phyloP scores from a whole-genome alignment of 176 grass and related monocot species.

The Carex cristatella region DNA sequence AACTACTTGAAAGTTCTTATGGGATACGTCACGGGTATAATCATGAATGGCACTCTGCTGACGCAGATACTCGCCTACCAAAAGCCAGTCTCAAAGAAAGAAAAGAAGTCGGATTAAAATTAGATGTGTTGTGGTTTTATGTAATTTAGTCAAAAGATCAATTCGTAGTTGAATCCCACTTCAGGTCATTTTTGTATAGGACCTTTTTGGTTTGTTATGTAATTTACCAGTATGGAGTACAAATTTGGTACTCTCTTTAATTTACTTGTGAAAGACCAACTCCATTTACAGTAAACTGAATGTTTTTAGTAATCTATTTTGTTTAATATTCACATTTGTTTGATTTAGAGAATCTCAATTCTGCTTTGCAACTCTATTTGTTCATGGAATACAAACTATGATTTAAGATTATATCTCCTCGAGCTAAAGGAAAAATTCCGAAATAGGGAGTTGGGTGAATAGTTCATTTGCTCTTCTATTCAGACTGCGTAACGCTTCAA shows the following conservation, averaged over 20 bases:
- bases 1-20: slow-evolving; percentile 66
- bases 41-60: slow-evolving; percentile 77
- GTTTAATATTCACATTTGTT: not conserved
- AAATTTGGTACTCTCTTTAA: not conserved
- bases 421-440: slow-evolving; percentile 52
- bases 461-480: slow-evolving; percentile 67
- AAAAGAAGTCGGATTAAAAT: slow-evolving; percentile 74
- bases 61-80: slow-evolving; percentile 72
- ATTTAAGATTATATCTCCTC: not conserved
- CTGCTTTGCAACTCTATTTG: not conserved
- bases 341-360: not conserved
- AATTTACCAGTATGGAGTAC: not conserved
- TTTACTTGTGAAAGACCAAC: not conserved
- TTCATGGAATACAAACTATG: not conserved
- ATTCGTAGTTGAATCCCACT: not conserved
- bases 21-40: slow-evolving; percentile 70
- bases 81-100: slow-evolving; percentile 50
- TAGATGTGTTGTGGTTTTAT: not conserved
- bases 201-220: not conserved
- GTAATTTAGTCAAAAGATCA: not conserved
- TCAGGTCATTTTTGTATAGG: not conserved
- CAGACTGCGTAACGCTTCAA: slow-evolving; percentile 44
- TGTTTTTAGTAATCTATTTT: not conserved
- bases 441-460: slow-evolving; percentile 46
- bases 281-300: not conserved